Evolutionary conservation across 2,329 filamentous ascomycete genomes (phyloP).

Genomic region (Geosmithia morbida): DNA sequence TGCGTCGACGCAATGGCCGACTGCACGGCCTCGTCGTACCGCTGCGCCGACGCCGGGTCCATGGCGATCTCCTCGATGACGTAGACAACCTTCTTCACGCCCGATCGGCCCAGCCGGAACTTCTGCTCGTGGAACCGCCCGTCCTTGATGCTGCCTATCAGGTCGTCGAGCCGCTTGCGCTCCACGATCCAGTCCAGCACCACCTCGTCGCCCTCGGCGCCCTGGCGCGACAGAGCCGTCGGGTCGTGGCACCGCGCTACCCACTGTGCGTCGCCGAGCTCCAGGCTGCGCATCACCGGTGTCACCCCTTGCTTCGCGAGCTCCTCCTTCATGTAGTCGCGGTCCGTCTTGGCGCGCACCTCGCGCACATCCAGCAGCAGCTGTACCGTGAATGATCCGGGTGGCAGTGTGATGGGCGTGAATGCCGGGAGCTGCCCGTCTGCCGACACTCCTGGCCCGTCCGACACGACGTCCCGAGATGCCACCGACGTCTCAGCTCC

Average conservation of each 20-base stretch:
- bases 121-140: conserved; percentile 77
- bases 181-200: conserved; percentile 72
- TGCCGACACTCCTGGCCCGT: conserved; percentile 10
- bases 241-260: conserved; percentile 57
- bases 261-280: conserved; percentile 68
- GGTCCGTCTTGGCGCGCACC: conserved; percentile 55
- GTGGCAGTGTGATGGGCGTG: conserved; percentile 44
- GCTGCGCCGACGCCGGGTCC: conserved; percentile 33
- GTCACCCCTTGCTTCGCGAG: conserved; percentile 50
- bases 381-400: conserved; percentile 56
- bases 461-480: conserved; percentile 3
- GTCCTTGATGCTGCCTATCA: conserved; percentile 70
- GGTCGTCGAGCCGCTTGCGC: conserved; percentile 65
- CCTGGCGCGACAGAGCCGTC: conserved; percentile 36
- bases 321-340: conserved; percentile 64
- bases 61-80: conserved; percentile 61
- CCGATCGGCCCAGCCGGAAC: conserved; percentile 58
- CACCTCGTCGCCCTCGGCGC: conserved; percentile 52
- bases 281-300: conserved; percentile 52
- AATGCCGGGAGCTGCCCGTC: conserved; percentile 28
- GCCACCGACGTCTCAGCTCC: not conserved
- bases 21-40: conserved; percentile 52
- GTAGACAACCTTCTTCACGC: conserved; percentile 65
- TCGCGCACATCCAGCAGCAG: conserved; percentile 65
- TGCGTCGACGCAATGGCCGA: conserved; percentile 66